Base-by-base conservation (phyloP, 192 early-diverging fungal genomes). In the Lobulomyces angularis region DNA sequence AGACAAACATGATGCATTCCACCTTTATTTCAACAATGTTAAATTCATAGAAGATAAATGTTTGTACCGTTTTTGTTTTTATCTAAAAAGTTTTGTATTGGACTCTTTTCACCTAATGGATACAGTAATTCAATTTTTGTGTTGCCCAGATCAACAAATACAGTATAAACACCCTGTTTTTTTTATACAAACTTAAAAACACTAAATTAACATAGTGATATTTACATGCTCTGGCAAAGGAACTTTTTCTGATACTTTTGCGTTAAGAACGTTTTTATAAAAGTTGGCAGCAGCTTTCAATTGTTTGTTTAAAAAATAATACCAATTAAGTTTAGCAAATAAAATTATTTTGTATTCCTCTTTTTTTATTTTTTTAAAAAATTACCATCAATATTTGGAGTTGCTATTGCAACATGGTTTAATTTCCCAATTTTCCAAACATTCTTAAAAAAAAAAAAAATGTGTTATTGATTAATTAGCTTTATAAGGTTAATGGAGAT, bases 1-100 rank as follows among this genome's bases (percentile, higher is more conserved):
- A 85, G 64, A 56, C 85, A 88, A 35, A 88, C 66, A 56, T 87
- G 84, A 45, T 88, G 85, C 50, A 88, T 81, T 11, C 85, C 83
- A 16, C 85, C n/a, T n/a, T n/a, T n/a, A n/a, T n/a, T n/a, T n/a
- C n/a, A n/a, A n/a, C n/a, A n/a, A n/a, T n/a, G n/a, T n/a, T n/a
- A n/a, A n/a, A n/a, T n/a, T n/a, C n/a, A n/a, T n/a, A n/a, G n/a
- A n/a, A n/a, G n/a, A n/a, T n/a, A n/a, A n/a, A n/a, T n/a, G n/a
- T n/a, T n/a, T n/a, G n/a, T n/a, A n/a, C n/a, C 85, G 28, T 59
- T 64, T 48, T 70, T 74, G 61, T 88, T 88, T 54, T 83, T 84
- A 26, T 72, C 74, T 19, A 88, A 53, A 51, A 85, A 88, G 21
- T 74, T 76, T 19, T 69, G 59, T 41, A 88, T 88, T 21, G 85